Base-by-base conservation (phyloP, 2,329 filamentous ascomycete genomes). In the Rugonectria rugulosa region DNA sequence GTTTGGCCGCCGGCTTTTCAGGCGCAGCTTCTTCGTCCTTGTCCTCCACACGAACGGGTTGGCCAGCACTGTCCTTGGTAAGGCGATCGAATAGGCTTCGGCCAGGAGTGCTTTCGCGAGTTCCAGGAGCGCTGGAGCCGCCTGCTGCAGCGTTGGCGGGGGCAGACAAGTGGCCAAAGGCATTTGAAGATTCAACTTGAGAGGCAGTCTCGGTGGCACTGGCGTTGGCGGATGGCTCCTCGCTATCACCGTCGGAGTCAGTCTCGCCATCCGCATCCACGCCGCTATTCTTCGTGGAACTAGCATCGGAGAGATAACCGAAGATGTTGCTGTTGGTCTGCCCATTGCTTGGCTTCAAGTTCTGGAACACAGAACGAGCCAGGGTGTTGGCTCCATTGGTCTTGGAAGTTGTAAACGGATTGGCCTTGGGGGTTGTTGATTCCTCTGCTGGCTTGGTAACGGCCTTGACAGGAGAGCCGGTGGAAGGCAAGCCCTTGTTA, bases 31-130 rank as follows among this genome's bases (percentile, higher is more conserved):
- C 61, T 47, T 66, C 67, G 37, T 51, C 40, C 54, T 70, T 63
- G 11, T 64, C 57, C 48, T 71, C 64, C 58, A 76, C 67, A 21
- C 80, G 77, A 2, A 83, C 68, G 14, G 80, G 78, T 53, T 84
- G 77, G 2, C 81, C 81, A 57, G 82, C 77, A 15, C 67, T 73
- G 41, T 75, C 79, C 68, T 78, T 81, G 5, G 76, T 80, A 7
- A 86, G 76, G 27, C 83, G 80, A 32, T 85, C 83, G 60, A 85
- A 85, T 12, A 86, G 66, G 66, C 83, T 85, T 40, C 77, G 75
- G 17, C 75, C 77, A 19, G 79, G 74, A 3, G 75, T 77, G 54
- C 73, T 76, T 36, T 80, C 78, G 4, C 77, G 74, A 2, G 74
- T 79, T 6, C 75, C 77, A 8, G 77, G 74, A 3, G 69, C 69